Base-by-base conservation (phyloP, 2,329 filamentous ascomycete genomes). In the Periconia digitata region DNA sequence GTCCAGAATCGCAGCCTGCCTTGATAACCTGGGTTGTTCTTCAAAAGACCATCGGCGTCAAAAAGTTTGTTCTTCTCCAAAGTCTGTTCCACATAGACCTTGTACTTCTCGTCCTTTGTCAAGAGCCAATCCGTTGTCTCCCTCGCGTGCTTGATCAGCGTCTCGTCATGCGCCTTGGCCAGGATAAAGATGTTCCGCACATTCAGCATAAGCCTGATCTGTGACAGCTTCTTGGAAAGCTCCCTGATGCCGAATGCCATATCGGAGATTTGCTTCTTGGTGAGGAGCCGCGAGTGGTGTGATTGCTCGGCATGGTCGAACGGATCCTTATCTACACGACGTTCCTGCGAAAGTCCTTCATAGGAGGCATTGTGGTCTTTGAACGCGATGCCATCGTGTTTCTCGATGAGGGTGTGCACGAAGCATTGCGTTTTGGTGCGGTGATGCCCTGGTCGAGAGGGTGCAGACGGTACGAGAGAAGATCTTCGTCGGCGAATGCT, bases 191-290 rank as follows among this genome's bases (percentile, higher is more conserved):
- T 85, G 47, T 83, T 87, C 67, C 84, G 84, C 56, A 95, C 90
- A 44, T 86, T 86, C 56, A 96, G 84, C 68, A 87, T 89, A 53
- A 99, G 78, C 49, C 86, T 84, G 68, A 97, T 85, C 70, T 85
- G 91, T 43, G 90, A 89, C 50, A 97, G 75, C 51, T 89, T 87
- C 64, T 95, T 88, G 23, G 89, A 92, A 49, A 99, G 76, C 72
- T 96, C 90, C 40, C 94, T 81, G 49, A 97, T 94, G 21, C 92
- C 92, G 84, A 92, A 92, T 0, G 92, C 92, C 92, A 99, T 97
- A 62, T 97, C 94, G 13, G 88, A 91, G 36, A 99, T 79, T 72
- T 99, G 90, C 70, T 89, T 91, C 76, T 97, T 97, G 1, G 92
- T 96, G 58, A 97, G 79, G 42, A 96, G 82, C n/a, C 92, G 82